Evolutionary conservation across 2,329 filamentous ascomycete genomes (phyloP).

Genomic region (Aspergillus aculeatus): DNA sequence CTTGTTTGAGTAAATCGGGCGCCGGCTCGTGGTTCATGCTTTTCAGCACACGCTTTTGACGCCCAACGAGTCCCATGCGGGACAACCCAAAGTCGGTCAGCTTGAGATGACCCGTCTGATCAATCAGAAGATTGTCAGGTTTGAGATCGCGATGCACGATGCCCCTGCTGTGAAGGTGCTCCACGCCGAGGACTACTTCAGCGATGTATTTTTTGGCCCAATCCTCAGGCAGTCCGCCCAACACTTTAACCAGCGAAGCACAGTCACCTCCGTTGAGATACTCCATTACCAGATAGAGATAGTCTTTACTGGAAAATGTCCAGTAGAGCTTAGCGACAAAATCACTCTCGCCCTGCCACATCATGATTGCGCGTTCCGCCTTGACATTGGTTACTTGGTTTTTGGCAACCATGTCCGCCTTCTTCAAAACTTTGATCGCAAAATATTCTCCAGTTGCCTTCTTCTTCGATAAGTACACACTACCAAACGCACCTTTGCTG

Average conservation of each 20-base stretch:
- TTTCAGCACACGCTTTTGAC: constrained; percentile 89
- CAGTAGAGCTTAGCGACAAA: constrained; percentile 99
- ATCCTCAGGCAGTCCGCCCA: constrained; percentile 88
- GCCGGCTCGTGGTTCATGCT: constrained; percentile 70
- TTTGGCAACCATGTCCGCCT: constrained; percentile 99
- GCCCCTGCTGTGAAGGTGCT: constrained; percentile 88
- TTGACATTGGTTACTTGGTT: constrained; percentile 99
- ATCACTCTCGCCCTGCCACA: constrained; percentile 99
- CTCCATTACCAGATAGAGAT: constrained; percentile 98
- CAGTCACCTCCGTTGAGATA: constrained; percentile 98
- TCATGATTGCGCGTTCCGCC: constrained; percentile 98
- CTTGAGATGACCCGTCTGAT: constrained; percentile 94
- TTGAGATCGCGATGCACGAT: constrained; percentile 97
- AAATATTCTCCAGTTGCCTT: constrained; percentile 98
- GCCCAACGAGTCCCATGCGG: constrained; percentile 92
- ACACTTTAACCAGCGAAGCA: constrained; percentile 90
- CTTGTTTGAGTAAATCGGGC: constrained; percentile 88
- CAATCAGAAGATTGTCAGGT: constrained; percentile 94
- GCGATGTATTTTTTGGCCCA: constrained; percentile 98
- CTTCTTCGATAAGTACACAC: constrained; percentile 97
- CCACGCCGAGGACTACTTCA: constrained; percentile 93
- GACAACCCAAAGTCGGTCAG: constrained; percentile 96
- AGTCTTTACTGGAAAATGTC: constrained; percentile 99
- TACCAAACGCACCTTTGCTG: constrained; percentile 97
- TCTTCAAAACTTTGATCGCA: constrained; percentile 97